Evolutionary conservation across 1,284 basidiomycete species (phyloP), one percentile per base, ranked within the genome.

Genomic region (Tremellales sp.): DNA sequence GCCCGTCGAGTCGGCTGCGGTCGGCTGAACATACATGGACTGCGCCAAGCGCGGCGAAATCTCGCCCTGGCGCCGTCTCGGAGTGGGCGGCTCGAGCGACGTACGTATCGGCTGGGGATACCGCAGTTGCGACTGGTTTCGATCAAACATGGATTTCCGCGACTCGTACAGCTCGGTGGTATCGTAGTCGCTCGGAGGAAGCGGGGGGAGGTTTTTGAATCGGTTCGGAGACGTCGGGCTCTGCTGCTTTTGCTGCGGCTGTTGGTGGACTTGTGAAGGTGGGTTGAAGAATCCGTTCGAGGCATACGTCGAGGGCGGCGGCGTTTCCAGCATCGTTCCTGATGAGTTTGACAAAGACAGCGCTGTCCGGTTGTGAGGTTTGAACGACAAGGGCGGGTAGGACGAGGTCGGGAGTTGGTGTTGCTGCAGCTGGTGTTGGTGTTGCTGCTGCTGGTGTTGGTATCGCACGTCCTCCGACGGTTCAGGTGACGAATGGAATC

Each of bases 191-290:
- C 40, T 38, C 29, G 57, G 61, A 29, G 68, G 68, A 18, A 71
- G 51, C 12, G 68, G 68, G 3, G 68, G 68, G 3, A 71, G 58
- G 37, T 61, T 71, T 54, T 71, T 71, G 56, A 58, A 63, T 24
- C 65, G 54, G 50, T 70, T 68, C 1, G 68, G 63, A 16, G 60
- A 63, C 6, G 59, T 45, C 21, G 42, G 45, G 10, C 43, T 34
- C 25, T 44, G 42, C 18, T 18, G 10, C 24, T 16, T 16, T 21
- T 35, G 38, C 18, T 35, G 33, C 33, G 21, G n/a, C 35, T 41
- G 45, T 40, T 47, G 42, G 8, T 42, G 12, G 38, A 22, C 10
- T 21, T 45, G 25, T 29, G 36, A 29, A 16, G 42, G 41, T 34
- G 46, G 54, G 22, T 50, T 47, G 43, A 51, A 54, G 42, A 54